These are phyloP conservation scores for Diutina rugosa DNA, from an alignment of 1,139 yeast genomes.

Conservation along the genomic window DNA sequence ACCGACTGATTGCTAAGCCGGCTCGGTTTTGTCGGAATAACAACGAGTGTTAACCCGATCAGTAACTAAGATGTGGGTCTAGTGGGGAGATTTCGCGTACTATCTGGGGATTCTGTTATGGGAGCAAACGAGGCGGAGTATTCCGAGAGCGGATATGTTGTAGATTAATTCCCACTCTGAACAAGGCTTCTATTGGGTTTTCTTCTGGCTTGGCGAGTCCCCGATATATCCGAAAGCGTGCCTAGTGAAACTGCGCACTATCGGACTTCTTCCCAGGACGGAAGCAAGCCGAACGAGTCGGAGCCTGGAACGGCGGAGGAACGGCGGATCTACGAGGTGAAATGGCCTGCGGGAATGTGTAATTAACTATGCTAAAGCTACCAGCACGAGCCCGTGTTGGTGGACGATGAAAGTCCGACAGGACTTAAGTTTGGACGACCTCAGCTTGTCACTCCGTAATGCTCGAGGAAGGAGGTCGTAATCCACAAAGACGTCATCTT, in stretches of 20 bases:
- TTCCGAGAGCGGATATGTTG: background rate
- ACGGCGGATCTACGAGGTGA: too few species aligned
- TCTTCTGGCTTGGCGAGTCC: background rate
- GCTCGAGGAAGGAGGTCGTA: slow-evolving; percentile 6
- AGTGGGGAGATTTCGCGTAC: too few species aligned
- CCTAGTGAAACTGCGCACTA: background rate
- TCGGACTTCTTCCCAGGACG: background rate
- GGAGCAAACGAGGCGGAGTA: background rate
- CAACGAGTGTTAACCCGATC: too few species aligned
- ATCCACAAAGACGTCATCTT: slow-evolving; percentile 10
- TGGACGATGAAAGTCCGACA: slow-evolving; percentile 1
- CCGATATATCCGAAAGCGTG: background rate
- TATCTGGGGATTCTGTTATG: too few species aligned
- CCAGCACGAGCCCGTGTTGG: slow-evolving; percentile 2
- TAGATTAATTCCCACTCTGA: background rate
- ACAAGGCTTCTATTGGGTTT: background rate
- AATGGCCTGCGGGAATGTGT: background rate
- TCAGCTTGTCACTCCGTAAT: background rate
- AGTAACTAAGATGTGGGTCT: too few species aligned
- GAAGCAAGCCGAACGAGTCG: background rate
- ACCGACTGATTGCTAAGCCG: too few species aligned
- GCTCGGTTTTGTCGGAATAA: too few species aligned
- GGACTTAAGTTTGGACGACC: background rate
- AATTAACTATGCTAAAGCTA: background rate
- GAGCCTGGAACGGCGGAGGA: too few species aligned